phyloP scores from a whole-genome alignment of 192 early-diverging fungal genomes.

The Podila epicladia region DNA sequence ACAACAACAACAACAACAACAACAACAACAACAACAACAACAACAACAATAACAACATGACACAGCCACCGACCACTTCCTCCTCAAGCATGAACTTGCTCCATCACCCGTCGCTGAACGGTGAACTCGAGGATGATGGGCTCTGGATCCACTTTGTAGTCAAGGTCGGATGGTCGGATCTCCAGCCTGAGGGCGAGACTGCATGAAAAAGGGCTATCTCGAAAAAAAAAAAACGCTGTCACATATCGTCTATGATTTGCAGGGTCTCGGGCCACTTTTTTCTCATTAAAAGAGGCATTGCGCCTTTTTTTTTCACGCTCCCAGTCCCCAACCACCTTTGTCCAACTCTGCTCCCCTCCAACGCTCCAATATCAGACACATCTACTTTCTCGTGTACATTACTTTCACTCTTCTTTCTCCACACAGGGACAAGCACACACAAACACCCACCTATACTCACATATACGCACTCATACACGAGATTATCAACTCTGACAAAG shows the following conservation, averaged over 20 bases:
- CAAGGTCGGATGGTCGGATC: conserved; percentile 47
- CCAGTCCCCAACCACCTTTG: not conserved
- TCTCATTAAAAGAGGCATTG: not conserved
- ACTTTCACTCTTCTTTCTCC: conserved; percentile 3
- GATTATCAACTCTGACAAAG: not conserved
- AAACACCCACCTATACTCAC: no score
- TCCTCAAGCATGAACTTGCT: not conserved
- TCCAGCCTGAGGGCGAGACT: conserved; percentile 11
- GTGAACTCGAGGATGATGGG: conserved; percentile 38
- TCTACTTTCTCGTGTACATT: no score
- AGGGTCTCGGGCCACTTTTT: conserved; percentile 3
- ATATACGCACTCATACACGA: not conserved
- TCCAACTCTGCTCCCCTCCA: not conserved
- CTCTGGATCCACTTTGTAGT: conserved; percentile 52
- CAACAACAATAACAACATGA: conserved; percentile 1
- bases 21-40: no score
- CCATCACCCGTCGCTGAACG: not conserved
- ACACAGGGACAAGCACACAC: not conserved
- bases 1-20: no score
- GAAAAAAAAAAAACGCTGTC: not conserved
- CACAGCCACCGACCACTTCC: not conserved
- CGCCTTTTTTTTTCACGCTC: conserved; percentile 4
- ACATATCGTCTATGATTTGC: not conserved
- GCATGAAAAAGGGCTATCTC: not conserved
- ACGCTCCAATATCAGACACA: not conserved